Evolutionary conservation across 805 yeast genomes (phyloP).

Genomic region (Huiozyma naganishii): DNA sequence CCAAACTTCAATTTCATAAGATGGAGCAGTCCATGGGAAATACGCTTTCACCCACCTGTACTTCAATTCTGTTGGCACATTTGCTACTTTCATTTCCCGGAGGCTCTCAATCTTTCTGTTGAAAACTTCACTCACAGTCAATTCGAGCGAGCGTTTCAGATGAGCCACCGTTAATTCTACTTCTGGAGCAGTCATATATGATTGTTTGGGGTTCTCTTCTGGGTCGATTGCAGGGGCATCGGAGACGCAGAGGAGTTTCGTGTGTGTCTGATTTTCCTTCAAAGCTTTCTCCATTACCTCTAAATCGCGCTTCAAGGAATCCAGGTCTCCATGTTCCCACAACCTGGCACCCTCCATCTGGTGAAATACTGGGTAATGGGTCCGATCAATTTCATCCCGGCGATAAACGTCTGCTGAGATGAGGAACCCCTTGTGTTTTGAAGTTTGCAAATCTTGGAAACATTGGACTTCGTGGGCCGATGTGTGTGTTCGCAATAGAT

Average conservation of each 20-base stretch:
- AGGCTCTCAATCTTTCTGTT: slow-evolving; percentile 29
- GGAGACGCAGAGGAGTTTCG: slow-evolving; percentile 41
- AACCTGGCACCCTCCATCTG: slow-evolving; percentile 94
- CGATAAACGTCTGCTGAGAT: slow-evolving; percentile 94
- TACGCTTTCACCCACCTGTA: slow-evolving; percentile 92
- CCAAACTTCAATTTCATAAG: slow-evolving; percentile 97
- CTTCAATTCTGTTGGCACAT: slow-evolving; percentile 61
- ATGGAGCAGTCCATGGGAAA: slow-evolving; percentile 98
- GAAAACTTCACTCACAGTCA: slow-evolving; percentile 73
- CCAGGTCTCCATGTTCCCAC: slow-evolving; percentile 51
- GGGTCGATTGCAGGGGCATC: slow-evolving; percentile 52
- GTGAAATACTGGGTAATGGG: slow-evolving; percentile 95
- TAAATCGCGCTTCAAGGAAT: slow-evolving; percentile 39
- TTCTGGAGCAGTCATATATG: slow-evolving; percentile 58
- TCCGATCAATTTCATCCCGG: slow-evolving; percentile 87
- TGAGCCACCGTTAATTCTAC: slow-evolving; percentile 62
- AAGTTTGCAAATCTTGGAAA: slow-evolving; percentile 37
- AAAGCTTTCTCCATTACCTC: neutral
- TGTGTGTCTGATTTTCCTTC: slow-evolving; percentile 6
- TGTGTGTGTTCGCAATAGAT: slow-evolving; percentile 82
- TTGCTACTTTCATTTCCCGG: slow-evolving; percentile 21
- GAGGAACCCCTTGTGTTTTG: slow-evolving; percentile 55
- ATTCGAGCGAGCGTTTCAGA: slow-evolving; percentile 76
- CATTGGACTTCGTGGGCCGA: slow-evolving; percentile 94
- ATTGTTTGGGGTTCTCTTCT: slow-evolving; percentile 69